Percentiles rank a stretch among this genome's conserved stretches.
phyloP scores from a whole-genome alignment of 371 early-diverging fungal genomes.

The Lichtheimia ramosa region DNA sequence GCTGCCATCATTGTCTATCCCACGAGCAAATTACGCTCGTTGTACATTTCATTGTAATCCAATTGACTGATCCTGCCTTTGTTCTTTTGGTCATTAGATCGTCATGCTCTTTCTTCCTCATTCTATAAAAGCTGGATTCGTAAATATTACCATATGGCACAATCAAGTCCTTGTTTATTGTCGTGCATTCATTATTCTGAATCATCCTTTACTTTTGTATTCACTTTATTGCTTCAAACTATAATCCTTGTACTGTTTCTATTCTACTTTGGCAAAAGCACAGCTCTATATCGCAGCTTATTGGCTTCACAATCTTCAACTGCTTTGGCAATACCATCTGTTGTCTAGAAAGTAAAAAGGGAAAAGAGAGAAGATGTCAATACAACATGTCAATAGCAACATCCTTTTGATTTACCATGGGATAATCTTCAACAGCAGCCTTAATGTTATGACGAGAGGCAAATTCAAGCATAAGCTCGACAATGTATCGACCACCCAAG shows the following conservation, averaged over 20 bases:
- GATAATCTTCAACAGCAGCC: constrained; percentile 44
- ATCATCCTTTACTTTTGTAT: no score
- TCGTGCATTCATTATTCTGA: no score
- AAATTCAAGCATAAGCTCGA: constrained; percentile 51
- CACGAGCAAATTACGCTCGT: constrained; percentile 35
- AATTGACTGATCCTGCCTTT: background rate
- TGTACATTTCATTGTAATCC: constrained; percentile 42
- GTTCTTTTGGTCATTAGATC: constrained; percentile 3
- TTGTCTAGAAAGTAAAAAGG: constrained; percentile 11
- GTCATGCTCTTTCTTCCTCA: background rate
- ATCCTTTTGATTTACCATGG: constrained; percentile 14
- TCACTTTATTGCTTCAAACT: background rate
- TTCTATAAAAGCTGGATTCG: no score
- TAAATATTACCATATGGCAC: no score
- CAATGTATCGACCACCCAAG: constrained; percentile 40
- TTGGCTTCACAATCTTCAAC: constrained; percentile 21
- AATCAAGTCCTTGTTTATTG: no score
- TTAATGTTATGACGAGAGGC: constrained; percentile 51
- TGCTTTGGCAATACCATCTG: constrained; percentile 27
- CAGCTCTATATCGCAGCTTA: constrained; percentile 36
- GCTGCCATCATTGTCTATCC: constrained; percentile 49
- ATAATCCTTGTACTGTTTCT: no score
- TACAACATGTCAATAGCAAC: background rate
- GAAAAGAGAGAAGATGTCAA: background rate
- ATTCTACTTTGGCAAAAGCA: constrained; percentile 16